These are phyloP conservation scores for Meredithiella fracta DNA, from an alignment of 2,329 filamentous ascomycete species.

Conservation along the genomic window DNA sequence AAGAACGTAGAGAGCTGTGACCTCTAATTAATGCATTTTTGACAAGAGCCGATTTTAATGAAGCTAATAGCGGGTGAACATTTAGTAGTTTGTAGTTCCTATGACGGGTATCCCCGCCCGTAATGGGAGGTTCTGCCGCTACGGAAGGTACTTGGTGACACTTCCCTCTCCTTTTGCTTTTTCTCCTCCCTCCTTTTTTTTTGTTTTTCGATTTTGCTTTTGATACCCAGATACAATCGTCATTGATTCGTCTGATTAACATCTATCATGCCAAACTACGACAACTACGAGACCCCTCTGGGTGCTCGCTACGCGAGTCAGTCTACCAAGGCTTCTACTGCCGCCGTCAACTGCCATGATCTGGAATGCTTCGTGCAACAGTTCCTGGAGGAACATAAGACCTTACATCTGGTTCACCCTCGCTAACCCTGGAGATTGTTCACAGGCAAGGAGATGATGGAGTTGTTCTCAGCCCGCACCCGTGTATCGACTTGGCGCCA, in stretches of 20 bases:
- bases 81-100: background rate
- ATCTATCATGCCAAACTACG: slow-evolving; percentile 17
- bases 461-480: slow-evolving; percentile 62
- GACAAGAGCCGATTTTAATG: background rate
- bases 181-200: background rate
- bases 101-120: background rate
- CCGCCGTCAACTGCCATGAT: background rate
- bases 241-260: background rate
- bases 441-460: slow-evolving; percentile 46
- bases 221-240: background rate
- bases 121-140: background rate
- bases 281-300: slow-evolving; percentile 46
- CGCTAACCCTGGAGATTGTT: background rate
- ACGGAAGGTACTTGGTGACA: background rate
- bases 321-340: background rate
- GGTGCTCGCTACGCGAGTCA: slow-evolving; percentile 53
- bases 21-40: background rate
- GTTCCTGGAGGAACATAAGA: too few relatives aligned
- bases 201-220: background rate
- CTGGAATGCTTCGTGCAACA: too few relatives aligned
- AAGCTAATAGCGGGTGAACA: too few relatives aligned
- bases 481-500: slow-evolving; percentile 66
- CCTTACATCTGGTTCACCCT: too few relatives aligned
- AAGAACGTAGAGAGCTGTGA: background rate
- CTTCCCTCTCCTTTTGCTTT: background rate